phyloP scores from a whole-genome alignment of 2,329 filamentous ascomycete genomes.

The Alternaria sp. region DNA sequence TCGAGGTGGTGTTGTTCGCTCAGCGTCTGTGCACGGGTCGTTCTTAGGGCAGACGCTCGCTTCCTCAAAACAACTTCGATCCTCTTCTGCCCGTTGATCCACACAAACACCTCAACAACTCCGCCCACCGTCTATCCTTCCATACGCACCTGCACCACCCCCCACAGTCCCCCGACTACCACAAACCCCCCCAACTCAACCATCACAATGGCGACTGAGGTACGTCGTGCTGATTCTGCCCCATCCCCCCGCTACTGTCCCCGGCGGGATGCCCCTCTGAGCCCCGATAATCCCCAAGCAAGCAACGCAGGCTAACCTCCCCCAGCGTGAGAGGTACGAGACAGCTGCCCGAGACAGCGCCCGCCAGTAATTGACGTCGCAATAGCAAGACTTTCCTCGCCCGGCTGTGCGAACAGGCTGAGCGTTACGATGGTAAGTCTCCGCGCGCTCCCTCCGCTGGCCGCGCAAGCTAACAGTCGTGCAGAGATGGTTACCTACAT shows the following conservation, averaged over 20 bases:
- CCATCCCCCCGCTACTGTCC: constrained; percentile 44
- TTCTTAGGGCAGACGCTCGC: constrained; percentile 33
- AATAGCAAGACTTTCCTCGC: constrained; percentile 92
- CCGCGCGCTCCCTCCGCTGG: constrained; percentile 20
- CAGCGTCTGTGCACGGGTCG: constrained; percentile 4
- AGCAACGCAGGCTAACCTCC: constrained; percentile 45
- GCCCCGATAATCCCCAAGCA: constrained; percentile 38
- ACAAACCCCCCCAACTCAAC: constrained; percentile 21
- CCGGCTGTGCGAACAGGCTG: constrained; percentile 99
- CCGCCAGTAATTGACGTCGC: constrained; percentile 34
- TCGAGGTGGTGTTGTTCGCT: constrained; percentile 28
- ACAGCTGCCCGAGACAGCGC: constrained; percentile 19
- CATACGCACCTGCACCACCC: constrained; percentile 29
- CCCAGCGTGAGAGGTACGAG: constrained; percentile 58
- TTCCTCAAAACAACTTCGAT: constrained; percentile 39
- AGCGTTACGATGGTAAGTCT: constrained; percentile 91
- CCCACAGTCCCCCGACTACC: constrained; percentile 19
- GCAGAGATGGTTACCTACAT: constrained; percentile 97
- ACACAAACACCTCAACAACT: constrained; percentile 33
- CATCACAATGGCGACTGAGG: constrained; percentile 67
- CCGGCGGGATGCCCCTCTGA: constrained; percentile 50
- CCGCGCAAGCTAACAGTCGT: constrained; percentile 43
- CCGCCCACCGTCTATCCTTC: constrained; percentile 30
- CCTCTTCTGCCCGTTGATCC: constrained; percentile 28
- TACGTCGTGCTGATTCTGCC: constrained; percentile 55